Evolutionary conservation across 306 rosid genomes (phyloP), one percentile per base, ranked within the genome.

Genomic region (Gleditsia sinensis): DNA sequence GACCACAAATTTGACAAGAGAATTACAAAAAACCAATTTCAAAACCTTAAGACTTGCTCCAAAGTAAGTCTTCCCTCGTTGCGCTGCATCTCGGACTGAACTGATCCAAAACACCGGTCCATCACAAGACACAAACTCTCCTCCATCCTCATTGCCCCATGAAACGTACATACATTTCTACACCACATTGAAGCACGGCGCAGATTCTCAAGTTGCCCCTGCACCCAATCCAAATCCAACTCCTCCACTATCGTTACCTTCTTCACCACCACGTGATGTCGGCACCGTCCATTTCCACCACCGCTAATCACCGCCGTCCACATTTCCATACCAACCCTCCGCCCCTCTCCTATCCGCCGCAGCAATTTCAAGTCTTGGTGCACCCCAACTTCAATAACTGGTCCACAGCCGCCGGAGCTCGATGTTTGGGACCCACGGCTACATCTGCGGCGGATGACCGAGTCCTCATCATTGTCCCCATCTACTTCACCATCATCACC

Each of bases 131-230:
- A 88, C 81, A 94, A 81, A 49, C 95, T 83, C 27, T 92, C 95
- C 5, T 92, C 96, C 85, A 82, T 34, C 76, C 78, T 90, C 84
- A 81, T 78, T 14, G 92, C 87, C 60, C 97, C 99, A 85, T 94
- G 99, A 80, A 94, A 94, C 7, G 95, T 88, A 60, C 99, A 94
- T 39, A 94, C 93, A 81, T 94, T 94, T 78, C 99, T 74, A 60
- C 99, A 94, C 99, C 99, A 94, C 99, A 94, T 87, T 9, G 99
- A 92, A 7, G 97, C 92, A 43, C 93, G 85, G 45, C 95, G 89
- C 91, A 94, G 80, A 80, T 81, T 86, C 72, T 92, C 97, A 9
- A 94, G 83, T 72, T 90, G 89, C 71, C 88, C 95, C 60, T 81
- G 82, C 73, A 91, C 89, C 97, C 96, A 92, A 62, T 92, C 93